phyloP scores from a whole-genome alignment of 1,284 basidiomycete species.

The Somion occarium region DNA sequence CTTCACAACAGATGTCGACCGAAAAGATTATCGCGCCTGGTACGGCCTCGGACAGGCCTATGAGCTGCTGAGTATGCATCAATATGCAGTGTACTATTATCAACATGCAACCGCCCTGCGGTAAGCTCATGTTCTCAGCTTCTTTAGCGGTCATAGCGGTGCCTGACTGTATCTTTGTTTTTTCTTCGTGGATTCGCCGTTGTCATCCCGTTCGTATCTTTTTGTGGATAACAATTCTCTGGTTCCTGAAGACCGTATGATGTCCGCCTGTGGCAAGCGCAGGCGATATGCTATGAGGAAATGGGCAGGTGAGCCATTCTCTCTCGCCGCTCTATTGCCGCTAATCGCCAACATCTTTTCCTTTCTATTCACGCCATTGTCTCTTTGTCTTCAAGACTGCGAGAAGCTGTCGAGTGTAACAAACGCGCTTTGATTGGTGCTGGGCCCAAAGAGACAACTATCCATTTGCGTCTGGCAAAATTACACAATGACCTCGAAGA shows the following conservation, averaged over 20 bases:
- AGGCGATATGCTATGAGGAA: conserved; percentile 92
- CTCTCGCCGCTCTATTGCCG: conserved; percentile 15
- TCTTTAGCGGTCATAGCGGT: conserved; percentile 2
- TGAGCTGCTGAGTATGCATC: conserved; percentile 93
- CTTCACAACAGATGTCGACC: conserved; percentile 71
- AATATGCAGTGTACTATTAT: conserved; percentile 95
- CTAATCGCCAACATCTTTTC: conserved; percentile 1
- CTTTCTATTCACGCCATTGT: background rate
- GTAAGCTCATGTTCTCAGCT: conserved; percentile 39
- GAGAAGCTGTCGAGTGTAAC: conserved; percentile 86
- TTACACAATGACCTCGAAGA: conserved; percentile 71
- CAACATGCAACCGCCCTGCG: conserved; percentile 91
- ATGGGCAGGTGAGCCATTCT: conserved; percentile 58
- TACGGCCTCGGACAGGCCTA: conserved; percentile 98
- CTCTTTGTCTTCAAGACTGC: conserved; percentile 41
- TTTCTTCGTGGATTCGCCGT: background rate
- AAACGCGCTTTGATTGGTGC: conserved; percentile 85
- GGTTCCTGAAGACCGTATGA: conserved; percentile 78
- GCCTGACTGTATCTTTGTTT: background rate
- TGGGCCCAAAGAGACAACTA: conserved; percentile 73
- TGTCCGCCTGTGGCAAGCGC: conserved; percentile 92
- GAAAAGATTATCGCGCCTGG: conserved; percentile 98
- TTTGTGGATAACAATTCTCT: background rate
- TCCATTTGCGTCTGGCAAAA: conserved; percentile 75
- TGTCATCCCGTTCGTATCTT: background rate